phyloP scores from a whole-genome alignment of 140 eudicot genomes.

The Senecio squalidus region DNA sequence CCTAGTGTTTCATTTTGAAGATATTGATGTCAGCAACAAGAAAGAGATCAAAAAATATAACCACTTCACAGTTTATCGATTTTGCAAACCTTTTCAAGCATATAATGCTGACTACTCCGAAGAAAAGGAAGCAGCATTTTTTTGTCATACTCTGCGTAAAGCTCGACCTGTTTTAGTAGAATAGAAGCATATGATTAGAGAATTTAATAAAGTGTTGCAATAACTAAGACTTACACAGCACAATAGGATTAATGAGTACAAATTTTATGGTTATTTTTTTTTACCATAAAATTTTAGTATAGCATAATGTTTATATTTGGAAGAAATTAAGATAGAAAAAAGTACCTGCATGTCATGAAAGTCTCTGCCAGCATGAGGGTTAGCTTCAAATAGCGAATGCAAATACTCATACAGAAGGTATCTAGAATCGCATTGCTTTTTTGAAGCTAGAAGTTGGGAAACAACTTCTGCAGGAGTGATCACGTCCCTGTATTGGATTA shows the following conservation, averaged over 20 bases:
- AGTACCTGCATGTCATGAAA: conserved; percentile 97
- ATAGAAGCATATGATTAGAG: conserved; percentile 9
- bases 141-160: conserved; percentile 80
- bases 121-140: conserved; percentile 95
- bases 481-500: conserved; percentile 65
- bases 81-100: conserved; percentile 75
- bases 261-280: background rate
- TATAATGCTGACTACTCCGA: conserved; percentile 94
- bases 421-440: conserved; percentile 57
- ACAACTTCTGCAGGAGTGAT: conserved; percentile 88
- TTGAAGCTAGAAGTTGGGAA: conserved; percentile 70
- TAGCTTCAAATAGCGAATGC: conserved; percentile 70
- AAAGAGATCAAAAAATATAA: background rate
- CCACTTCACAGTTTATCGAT: background rate
- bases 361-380: conserved; percentile 87
- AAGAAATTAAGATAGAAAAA: too few relatives aligned
- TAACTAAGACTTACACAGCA: background rate
- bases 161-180: conserved; percentile 63
- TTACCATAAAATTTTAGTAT: background rate
- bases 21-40: conserved; percentile 15
- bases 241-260: background rate
- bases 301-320: background rate
- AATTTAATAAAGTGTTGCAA: background rate
- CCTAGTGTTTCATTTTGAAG: conserved; percentile 44
- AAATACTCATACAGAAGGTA: conserved; percentile 66